Evolutionary conservation across 169 alveolate species (phyloP).

Genomic region (Plasmodium relictum): DNA sequence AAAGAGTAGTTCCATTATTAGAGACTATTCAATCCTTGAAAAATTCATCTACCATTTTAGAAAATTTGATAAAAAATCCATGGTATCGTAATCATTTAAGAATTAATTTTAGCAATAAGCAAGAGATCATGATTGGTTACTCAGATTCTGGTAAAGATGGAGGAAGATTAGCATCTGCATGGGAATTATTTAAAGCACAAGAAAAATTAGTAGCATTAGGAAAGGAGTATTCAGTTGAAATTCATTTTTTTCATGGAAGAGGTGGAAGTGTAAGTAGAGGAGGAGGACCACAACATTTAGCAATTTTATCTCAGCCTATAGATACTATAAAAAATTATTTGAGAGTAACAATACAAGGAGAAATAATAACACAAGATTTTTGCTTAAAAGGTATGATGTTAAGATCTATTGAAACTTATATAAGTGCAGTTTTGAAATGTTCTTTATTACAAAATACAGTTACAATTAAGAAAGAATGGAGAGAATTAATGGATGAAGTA

Average conservation of each 20-base stretch:
- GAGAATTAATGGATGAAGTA: conserved; percentile 84
- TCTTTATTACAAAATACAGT: conserved; percentile 77
- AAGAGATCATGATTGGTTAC: conserved; percentile 90
- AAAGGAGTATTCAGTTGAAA: conserved; percentile 80
- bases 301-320: conserved; percentile 88
- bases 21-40: conserved; percentile 88
- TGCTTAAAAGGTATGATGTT: conserved; percentile 82
- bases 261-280: conserved; percentile 92
- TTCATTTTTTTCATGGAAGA: conserved; percentile 89
- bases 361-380: conserved; percentile 84
- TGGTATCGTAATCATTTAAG: conserved; percentile 86
- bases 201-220: conserved; percentile 82
- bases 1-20: conserved; percentile 87
- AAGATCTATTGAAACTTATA: conserved; percentile 87
- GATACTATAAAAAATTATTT: conserved; percentile 86
- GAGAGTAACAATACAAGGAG: conserved; percentile 90
- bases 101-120: conserved; percentile 80
- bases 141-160: conserved; percentile 92
- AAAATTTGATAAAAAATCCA: conserved; percentile 81
- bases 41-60: conserved; percentile 83
- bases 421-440: conserved; percentile 85
- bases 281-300: conserved; percentile 91
- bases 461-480: conserved; percentile 81
- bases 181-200: conserved; percentile 90
- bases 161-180: conserved; percentile 88